Base-by-base conservation (phyloP, 2,329 filamentous ascomycete species). In the Microdochium bolleyi region DNA sequence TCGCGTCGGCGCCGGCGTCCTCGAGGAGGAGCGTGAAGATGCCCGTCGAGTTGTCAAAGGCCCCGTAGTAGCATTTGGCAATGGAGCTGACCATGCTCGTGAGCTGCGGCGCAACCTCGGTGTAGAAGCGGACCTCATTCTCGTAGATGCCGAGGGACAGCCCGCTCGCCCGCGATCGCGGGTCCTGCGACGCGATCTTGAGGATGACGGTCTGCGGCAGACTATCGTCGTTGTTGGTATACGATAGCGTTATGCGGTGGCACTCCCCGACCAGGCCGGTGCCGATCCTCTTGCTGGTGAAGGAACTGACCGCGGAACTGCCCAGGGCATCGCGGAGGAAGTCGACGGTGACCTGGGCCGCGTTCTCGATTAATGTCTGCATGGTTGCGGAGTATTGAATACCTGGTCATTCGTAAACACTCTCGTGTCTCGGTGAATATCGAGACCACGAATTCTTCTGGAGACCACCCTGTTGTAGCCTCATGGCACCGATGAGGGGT, bases 91-190 rank as follows among this genome's bases (percentile, higher is more conserved):
- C 48, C 24, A 21, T n/a, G 19, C 7, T 22, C 48, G 13, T 25
- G 10, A 49, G 48, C 22, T 30, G 48, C 24, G 48, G 48, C 8
- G 48, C 48, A 3, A 49, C 24, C 22, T 49, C 24, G 2, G n/a
- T 30, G 24, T 49, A 49, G 48, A 49, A 49, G 14, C 48, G 48
- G 24, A 19, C 24, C 22, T 49, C 48, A 24, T 25, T n/a, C 24
- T 49, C 48, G 48, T 49, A 49, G 22, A 49, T 49, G 48, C 48
- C 48, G 8, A 49, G 24, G 9, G 48, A 49, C 24, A 49, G 24
- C 9, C 24, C 48, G 14, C 24, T 27, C n/a, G 48, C 48, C 5
- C 48, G 22, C 3, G 24, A 27, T 16, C 48, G 22, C 24, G 48
- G 48, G 14, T 30, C 25, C 14, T 30, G 48, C 24, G 48, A 49